phyloP scores from a whole-genome alignment of 1,284 basidiomycete genomes.

The Ustilago shanxiensis region DNA sequence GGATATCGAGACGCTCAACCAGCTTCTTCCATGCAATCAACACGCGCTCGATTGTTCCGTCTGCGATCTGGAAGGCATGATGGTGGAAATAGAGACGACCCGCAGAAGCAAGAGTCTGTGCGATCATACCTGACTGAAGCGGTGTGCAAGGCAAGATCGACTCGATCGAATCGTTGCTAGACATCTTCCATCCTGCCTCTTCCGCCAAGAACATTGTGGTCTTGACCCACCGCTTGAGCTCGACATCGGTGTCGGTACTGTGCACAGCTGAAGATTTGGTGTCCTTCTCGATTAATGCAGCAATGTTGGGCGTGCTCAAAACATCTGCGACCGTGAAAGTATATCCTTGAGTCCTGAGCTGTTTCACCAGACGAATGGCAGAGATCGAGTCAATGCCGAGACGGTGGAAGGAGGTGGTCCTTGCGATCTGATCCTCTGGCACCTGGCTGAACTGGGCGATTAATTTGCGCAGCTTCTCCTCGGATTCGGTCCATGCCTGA shows the following conservation, averaged over 20 bases:
- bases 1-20: slow-evolving; percentile 51
- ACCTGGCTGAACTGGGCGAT: slow-evolving; percentile 42
- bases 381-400: slow-evolving; percentile 68
- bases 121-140: slow-evolving; percentile 66
- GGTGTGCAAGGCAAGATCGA: slow-evolving; percentile 65
- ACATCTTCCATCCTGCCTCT: slow-evolving; percentile 23
- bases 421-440: slow-evolving; percentile 30
- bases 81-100: slow-evolving; percentile 61
- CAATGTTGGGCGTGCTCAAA: slow-evolving; percentile 49
- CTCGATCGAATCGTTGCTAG: slow-evolving; percentile 28
- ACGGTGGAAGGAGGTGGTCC: slow-evolving; percentile 59
- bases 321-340: slow-evolving; percentile 50
- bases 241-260: background rate
- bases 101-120: slow-evolving; percentile 52
- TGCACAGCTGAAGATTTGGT: background rate
- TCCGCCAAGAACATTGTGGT: slow-evolving; percentile 9
- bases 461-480: slow-evolving; percentile 32
- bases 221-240: slow-evolving; percentile 17
- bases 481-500: slow-evolving; percentile 35
- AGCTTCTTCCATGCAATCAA: slow-evolving; percentile 46
- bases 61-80: slow-evolving; percentile 39
- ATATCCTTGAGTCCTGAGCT: slow-evolving; percentile 34
- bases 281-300: slow-evolving; percentile 46
- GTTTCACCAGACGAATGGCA: slow-evolving; percentile 56
- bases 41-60: slow-evolving; percentile 6